phyloP scores from a whole-genome alignment of 129 eudicot genomes.

The sunflower (Helianthus annuus) region DNA sequence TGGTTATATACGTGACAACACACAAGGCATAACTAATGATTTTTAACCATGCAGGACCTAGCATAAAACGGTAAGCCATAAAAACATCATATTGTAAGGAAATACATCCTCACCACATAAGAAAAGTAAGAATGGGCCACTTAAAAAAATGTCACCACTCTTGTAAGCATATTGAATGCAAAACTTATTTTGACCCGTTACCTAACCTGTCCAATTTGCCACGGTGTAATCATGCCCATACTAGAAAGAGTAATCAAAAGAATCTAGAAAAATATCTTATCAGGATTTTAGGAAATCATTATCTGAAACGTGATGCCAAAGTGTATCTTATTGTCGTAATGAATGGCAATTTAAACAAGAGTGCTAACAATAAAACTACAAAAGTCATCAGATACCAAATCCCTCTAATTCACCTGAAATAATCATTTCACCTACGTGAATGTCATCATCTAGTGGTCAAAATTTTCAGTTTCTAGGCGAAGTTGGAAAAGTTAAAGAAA shows the following conservation, averaged over 20 bases:
- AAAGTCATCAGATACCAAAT: background rate
- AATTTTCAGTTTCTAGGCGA: background rate
- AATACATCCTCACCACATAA: background rate
- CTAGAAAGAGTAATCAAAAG: background rate
- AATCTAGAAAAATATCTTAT: background rate
- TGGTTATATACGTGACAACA: background rate
- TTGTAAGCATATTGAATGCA: background rate
- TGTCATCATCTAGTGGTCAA: conserved; percentile 1
- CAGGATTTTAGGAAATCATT: background rate
- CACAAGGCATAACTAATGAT: background rate
- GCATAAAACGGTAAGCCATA: background rate
- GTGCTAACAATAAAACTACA: background rate
- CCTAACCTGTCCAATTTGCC: background rate
- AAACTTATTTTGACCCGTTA: background rate
- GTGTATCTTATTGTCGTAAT: conserved; percentile 2
- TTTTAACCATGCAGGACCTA: background rate
- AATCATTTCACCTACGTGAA: background rate
- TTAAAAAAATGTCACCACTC: background rate
- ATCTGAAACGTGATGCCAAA: background rate
- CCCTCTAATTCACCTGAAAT: background rate
- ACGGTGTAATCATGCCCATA: background rate
- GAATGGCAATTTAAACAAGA: background rate
- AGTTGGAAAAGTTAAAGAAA: background rate
- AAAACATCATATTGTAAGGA: background rate
- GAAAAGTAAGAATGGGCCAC: background rate